Evolutionary conservation across 1,139 yeast genomes (phyloP), one percentile per base, ranked within the genome.

Genomic region (Zhuliangozyma blackwelliae): DNA sequence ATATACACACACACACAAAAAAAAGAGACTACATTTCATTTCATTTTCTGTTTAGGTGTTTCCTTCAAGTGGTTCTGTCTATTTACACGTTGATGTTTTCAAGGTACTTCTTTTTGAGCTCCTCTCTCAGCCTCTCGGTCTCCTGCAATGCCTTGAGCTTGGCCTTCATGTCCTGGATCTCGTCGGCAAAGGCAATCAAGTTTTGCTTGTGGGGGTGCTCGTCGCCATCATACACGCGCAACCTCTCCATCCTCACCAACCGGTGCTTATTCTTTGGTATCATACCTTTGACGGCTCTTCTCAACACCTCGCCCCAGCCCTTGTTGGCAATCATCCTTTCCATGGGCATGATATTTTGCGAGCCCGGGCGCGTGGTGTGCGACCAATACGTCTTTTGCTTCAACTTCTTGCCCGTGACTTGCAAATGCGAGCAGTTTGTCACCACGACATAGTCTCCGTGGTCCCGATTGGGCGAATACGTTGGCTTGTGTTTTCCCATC

Each of bases 391-490:
- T 72, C 62, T 87, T 90, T 40, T 90, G 83, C 40, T 80, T 67
- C 58, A 90, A 60, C 59, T 92, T 92, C 48, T 80, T 82, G 44
- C 97, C 97, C 0, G 96, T 82, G 12, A 84, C 73, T 51, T 80
- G 81, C 51, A 94, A 60, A 49, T 80, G 79, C 43, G 87, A 77
- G 55, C 97, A 89, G 66, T 92, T 92, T 10, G 97, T 86, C 2
- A 92, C 97, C 12, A 92, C 97, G 12, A 92, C 97, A 54, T 90
- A 92, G 61, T 92, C 99, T 10, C 99, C 99, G 49, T 83, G 81
- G 64, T 92, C 99, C 57, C 82, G 72, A 52, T 76, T 57, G 50
- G 75, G 64, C 47, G 90, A 86, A 50, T 65, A 84, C 0, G 89
- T 78, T 7, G 98, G 99, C 67, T 92, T 92, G 65, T 92, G 97